Evolutionary conservation across 176 grass and related monocot genomes (phyloP).

Genomic region (Guadua angustifolia): DNA sequence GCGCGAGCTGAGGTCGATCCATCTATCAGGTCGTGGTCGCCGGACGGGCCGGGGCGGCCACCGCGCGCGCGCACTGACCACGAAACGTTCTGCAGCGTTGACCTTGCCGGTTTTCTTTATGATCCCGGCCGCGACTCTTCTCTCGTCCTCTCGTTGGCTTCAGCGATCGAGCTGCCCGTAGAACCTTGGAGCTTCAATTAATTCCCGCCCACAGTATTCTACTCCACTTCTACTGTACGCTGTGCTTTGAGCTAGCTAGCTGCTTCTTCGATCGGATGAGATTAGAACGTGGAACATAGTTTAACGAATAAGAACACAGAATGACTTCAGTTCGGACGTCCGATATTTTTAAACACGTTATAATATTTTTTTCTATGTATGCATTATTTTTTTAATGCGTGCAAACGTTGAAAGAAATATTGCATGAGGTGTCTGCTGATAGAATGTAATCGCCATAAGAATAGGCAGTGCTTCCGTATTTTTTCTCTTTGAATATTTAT

Average conservation of each 20-base stretch:
- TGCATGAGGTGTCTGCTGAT: too few species aligned
- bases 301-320: not conserved
- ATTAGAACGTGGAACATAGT: not conserved
- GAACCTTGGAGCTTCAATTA: not conserved
- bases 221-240: not conserved
- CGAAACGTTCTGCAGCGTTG: conserved; percentile 50
- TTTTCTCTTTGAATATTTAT: too few species aligned
- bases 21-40: conserved; percentile 32
- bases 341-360: too few species aligned
- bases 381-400: too few species aligned
- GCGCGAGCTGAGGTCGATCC: not conserved
- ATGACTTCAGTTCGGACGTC: too few species aligned
- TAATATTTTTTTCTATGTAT: too few species aligned
- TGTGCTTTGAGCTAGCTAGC: not conserved
- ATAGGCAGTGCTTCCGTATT: too few species aligned
- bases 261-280: not conserved
- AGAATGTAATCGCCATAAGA: too few species aligned
- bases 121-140: not conserved
- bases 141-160: not conserved
- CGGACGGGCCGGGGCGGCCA: conserved; percentile 39
- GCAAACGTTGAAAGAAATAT: too few species aligned
- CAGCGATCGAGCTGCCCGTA: not conserved
- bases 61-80: conserved; percentile 51
- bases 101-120: not conserved
- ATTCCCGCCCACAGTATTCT: not conserved